Conservation (phyloP, 2,329 filamentous ascomycete species). For the Aspergillus felis region DNA sequence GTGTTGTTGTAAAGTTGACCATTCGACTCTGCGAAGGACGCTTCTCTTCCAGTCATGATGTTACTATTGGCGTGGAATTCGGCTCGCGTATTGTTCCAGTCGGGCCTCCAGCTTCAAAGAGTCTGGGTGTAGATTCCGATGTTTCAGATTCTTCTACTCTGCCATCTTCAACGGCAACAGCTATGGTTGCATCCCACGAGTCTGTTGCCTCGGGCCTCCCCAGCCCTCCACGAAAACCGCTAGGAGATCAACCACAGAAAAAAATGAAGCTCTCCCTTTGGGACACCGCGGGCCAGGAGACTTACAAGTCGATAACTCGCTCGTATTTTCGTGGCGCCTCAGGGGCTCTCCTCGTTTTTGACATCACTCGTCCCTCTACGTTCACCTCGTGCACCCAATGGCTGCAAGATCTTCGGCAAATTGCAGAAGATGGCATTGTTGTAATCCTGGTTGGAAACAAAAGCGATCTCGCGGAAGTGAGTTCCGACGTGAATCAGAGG, state of each 20-base stretch:
- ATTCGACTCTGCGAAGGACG: constrained; percentile 95
- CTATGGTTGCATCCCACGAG: constrained; percentile 12
- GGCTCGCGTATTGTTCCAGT: constrained; percentile 90
- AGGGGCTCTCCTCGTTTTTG: constrained; percentile 83
- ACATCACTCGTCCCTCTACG: constrained; percentile 80
- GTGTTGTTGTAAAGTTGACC: constrained; percentile 60
- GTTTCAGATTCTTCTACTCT: constrained; percentile 7
- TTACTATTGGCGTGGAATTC: constrained; percentile 96
- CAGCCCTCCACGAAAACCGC: constrained; percentile 33
- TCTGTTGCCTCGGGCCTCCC: constrained; percentile 27
- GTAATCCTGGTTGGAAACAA: constrained; percentile 96
- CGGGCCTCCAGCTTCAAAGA: constrained; percentile 69
- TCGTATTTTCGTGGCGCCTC: constrained; percentile 86
- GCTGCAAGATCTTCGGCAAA: constrained; percentile 89
- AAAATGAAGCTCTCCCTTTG: constrained; percentile 93
- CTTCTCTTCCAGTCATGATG: constrained; percentile 91
- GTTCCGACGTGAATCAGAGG: constrained; percentile 51
- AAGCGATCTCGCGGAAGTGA: constrained; percentile 65
- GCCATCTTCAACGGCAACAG: constrained; percentile 4
- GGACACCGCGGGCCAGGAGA: constrained; percentile 96
- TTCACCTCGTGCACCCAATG: constrained; percentile 88
- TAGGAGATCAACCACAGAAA: constrained; percentile 49
- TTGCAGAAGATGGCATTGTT: constrained; percentile 92
- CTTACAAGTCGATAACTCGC: constrained; percentile 92
- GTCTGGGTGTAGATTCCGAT: constrained; percentile 51